Conservation (phyloP, 305 asterid species). For the Fraxinus albicans region DNA sequence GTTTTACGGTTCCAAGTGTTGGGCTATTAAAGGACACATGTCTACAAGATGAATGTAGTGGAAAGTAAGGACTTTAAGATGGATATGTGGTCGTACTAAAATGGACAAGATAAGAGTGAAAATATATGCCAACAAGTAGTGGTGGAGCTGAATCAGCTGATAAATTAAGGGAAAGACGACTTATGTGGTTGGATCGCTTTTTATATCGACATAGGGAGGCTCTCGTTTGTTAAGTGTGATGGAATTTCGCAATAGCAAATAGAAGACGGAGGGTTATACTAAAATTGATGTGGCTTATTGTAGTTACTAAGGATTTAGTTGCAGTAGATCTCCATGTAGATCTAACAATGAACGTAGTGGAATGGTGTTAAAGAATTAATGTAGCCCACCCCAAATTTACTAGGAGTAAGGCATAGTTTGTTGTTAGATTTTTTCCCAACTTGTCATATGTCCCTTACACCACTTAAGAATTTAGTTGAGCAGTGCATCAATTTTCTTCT, state of each 20-base stretch:
- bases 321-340: neutral
- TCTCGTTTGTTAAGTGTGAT: neutral
- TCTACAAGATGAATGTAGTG: neutral
- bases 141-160: neutral
- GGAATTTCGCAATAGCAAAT: neutral
- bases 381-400: neutral
- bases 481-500: neutral
- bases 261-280: neutral
- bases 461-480: neutral
- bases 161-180: neutral
- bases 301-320: neutral
- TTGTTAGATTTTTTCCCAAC: neutral
- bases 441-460: neutral
- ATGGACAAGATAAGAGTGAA: neutral
- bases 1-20: neutral
- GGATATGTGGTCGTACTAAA: neutral
- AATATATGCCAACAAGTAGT: neutral
- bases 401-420: neutral
- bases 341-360: neutral
- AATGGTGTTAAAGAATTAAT: neutral
- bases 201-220: neutral
- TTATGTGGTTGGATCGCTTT: neutral
- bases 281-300: neutral
- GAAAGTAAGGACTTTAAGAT: neutral
- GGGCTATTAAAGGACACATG: neutral